Percentiles rank a stretch among this genome's conserved stretches.
Evolutionary conservation across 305 asterid species (phyloP).

Genomic region (Plantago lanceolata): DNA sequence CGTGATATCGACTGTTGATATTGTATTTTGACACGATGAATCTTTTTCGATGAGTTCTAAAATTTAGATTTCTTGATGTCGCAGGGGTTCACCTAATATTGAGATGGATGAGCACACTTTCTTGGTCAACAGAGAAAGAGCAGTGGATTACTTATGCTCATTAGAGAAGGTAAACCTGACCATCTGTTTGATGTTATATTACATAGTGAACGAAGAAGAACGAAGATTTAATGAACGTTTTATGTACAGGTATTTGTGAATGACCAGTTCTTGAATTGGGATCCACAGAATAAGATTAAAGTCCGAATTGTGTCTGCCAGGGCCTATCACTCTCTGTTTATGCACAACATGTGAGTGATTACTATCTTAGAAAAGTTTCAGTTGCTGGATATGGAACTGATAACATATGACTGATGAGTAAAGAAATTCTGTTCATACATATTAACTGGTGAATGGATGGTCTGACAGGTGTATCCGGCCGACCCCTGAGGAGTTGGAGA

Average conservation of each 20-base stretch:
- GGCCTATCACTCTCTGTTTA: constrained; percentile 92
- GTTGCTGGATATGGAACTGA: background rate
- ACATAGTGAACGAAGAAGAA: background rate
- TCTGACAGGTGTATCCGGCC: constrained; percentile 95
- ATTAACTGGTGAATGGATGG: constrained; percentile 28
- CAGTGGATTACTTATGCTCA: constrained; percentile 91
- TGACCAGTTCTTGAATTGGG: constrained; percentile 95
- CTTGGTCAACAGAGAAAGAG: constrained; percentile 89
- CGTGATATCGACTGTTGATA: no score
- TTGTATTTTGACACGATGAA: background rate
- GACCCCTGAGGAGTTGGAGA: constrained; percentile 78
- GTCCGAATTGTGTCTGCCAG: constrained; percentile 94
- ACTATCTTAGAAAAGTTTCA: background rate
- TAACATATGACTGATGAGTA: background rate
- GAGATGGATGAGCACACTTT: constrained; percentile 98
- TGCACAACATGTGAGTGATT: constrained; percentile 86
- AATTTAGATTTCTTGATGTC: background rate
- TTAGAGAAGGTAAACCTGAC: constrained; percentile 61
- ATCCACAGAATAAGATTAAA: constrained; percentile 77
- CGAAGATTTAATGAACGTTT: background rate
- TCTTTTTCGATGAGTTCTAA: background rate
- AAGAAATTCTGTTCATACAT: no score
- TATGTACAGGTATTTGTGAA: constrained; percentile 68
- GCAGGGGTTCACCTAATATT: constrained; percentile 78
- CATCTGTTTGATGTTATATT: background rate